These are phyloP conservation scores for Zopfochytrium polystomum DNA, from an alignment of 371 early-diverging fungal genomes.

Conservation along the genomic window DNA sequence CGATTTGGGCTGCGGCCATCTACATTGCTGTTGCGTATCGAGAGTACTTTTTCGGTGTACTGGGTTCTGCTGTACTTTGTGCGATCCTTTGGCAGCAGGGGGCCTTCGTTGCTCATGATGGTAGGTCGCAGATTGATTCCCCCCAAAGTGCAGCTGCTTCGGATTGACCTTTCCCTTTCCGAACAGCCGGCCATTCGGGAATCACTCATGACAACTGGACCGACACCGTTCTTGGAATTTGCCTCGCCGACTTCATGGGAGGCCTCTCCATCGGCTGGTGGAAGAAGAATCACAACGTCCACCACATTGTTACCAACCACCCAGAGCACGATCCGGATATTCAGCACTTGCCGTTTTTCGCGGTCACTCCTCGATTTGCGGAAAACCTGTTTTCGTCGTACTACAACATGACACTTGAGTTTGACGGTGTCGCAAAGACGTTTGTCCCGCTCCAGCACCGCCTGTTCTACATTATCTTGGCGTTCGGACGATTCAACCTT, in stretches of 20 bases:
- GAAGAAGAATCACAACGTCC: constrained; percentile 93
- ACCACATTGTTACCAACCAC: constrained; percentile 61
- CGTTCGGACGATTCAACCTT: constrained; percentile 90
- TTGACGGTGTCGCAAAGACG: constrained; percentile 71
- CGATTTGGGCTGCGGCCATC: constrained; percentile 57
- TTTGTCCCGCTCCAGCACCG: constrained; percentile 81
- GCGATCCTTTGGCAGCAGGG: constrained; percentile 89
- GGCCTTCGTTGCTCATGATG: constrained; percentile 90
- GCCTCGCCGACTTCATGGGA: constrained; percentile 76
- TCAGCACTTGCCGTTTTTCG: constrained; percentile 94
- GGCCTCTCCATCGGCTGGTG: constrained; percentile 95
- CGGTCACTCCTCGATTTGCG: constrained; percentile 78
- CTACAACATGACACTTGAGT: constrained; percentile 74
- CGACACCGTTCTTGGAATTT: constrained; percentile 79
- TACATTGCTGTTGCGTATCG: constrained; percentile 48
- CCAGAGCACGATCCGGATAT: constrained; percentile 93
- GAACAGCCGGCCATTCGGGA: constrained; percentile 78
- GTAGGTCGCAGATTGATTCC: constrained; percentile 7
- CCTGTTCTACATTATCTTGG: constrained; percentile 79
- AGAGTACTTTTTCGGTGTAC: constrained; percentile 20
- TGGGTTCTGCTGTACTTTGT: constrained; percentile 24
- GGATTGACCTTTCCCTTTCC: background rate
- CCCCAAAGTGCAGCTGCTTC: background rate
- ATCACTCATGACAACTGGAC: constrained; percentile 71
- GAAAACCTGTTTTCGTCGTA: constrained; percentile 87